Evolutionary conservation across 140 eudicot species (phyloP).

Genomic region (Flaveria floridana): DNA sequence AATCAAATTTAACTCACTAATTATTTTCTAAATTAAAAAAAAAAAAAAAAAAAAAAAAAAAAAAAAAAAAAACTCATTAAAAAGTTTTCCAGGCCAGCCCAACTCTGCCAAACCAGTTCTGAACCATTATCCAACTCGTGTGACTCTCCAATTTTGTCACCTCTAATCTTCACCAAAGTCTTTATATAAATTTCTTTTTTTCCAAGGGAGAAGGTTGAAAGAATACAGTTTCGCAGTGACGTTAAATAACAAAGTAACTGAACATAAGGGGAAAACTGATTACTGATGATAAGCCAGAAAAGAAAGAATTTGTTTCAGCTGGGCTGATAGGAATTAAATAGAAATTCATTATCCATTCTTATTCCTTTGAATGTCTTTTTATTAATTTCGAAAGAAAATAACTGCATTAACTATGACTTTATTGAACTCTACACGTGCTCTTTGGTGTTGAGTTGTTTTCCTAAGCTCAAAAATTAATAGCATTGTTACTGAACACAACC

Average conservation of each 20-base stretch:
- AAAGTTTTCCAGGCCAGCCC: too few relatives aligned
- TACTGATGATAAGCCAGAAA: too few relatives aligned
- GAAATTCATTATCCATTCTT: not conserved
- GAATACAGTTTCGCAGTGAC: not conserved
- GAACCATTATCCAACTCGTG: not conserved
- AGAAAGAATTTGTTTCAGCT: not conserved
- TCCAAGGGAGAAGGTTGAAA: not conserved
- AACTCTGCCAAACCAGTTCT: too few relatives aligned
- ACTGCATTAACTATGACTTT: not conserved
- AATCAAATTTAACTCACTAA: not conserved
- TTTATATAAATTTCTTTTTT: not conserved
- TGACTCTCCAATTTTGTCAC: not conserved
- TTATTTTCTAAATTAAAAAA: too few relatives aligned
- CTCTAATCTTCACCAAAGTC: not conserved
- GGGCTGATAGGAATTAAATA: not conserved
- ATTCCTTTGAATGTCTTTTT: not conserved
- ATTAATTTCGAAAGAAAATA: not conserved
- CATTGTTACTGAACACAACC: not conserved
- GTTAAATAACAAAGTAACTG: too few relatives aligned
- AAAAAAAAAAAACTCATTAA: too few relatives aligned
- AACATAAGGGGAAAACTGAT: too few relatives aligned
- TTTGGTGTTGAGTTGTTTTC: not conserved
- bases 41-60: too few relatives aligned
- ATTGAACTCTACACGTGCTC: not conserved
- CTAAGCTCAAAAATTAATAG: not conserved